Evolutionary conservation across 1,139 yeast genomes (phyloP).

Genomic region (Candida sojae): DNA sequence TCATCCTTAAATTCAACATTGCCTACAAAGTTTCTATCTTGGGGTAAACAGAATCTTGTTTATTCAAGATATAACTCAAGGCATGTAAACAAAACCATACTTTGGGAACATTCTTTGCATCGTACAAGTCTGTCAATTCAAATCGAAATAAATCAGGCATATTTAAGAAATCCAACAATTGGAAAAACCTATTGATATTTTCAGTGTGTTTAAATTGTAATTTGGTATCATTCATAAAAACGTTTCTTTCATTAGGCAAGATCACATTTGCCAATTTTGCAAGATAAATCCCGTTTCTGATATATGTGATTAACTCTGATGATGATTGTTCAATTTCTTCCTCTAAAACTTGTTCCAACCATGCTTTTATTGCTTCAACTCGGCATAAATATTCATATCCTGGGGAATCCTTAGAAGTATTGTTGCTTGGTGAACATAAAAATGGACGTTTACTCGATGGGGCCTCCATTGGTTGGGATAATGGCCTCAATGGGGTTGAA

Average conservation of each 20-base stretch:
- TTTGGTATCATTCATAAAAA: slow-evolving; percentile 46
- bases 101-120: slow-evolving; percentile 88
- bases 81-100: slow-evolving; percentile 95
- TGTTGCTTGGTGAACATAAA: slow-evolving; percentile 31
- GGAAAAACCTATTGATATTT: slow-evolving; percentile 83
- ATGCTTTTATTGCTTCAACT: slow-evolving; percentile 76
- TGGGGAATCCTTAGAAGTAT: slow-evolving; percentile 32
- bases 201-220: slow-evolving; percentile 91
- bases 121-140: slow-evolving; percentile 90
- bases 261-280: slow-evolving; percentile 78
- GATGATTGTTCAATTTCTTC: slow-evolving; percentile 59
- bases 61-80: slow-evolving; percentile 65
- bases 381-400: slow-evolving; percentile 87
- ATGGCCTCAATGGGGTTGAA: slow-evolving; percentile 15
- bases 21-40: slow-evolving; percentile 65
- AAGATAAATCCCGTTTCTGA: slow-evolving; percentile 81
- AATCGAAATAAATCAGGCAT: slow-evolving; percentile 88
- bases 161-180: slow-evolving; percentile 65
- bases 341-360: slow-evolving; percentile 40
- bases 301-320: slow-evolving; percentile 49
- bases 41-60: slow-evolving; percentile 57
- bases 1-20: slow-evolving; percentile 61
- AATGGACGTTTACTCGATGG: slow-evolving; percentile 18
- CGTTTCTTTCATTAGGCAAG: slow-evolving; percentile 61
- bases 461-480: slow-evolving; percentile 18